phyloP scores from a whole-genome alignment of 768 basidiomycete genomes.

The Ephemerocybe angulata region DNA sequence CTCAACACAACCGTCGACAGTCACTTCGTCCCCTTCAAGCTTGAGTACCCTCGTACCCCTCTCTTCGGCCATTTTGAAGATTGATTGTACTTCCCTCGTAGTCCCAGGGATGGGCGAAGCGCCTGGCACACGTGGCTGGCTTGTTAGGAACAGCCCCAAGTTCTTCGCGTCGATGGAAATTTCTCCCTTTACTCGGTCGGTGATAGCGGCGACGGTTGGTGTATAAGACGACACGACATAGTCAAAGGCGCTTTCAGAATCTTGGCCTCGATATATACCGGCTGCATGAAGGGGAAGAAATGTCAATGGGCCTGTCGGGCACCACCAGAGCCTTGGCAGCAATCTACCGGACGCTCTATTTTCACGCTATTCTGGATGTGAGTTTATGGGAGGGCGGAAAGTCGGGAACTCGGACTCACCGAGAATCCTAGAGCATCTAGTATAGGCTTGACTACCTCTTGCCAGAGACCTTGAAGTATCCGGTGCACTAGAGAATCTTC shows the following conservation, averaged over 20 bases:
- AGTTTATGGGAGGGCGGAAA: neutral
- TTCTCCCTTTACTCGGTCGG: neutral
- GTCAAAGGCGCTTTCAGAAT: neutral
- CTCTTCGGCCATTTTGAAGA: neutral
- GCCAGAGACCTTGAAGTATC: neutral
- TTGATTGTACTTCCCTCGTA: neutral
- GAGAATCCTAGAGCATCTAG: constrained; percentile 7
- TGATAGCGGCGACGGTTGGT: constrained; percentile 1
- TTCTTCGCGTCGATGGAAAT: neutral
- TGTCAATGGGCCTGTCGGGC: constrained; percentile 5
- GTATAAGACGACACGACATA: constrained; percentile 8
- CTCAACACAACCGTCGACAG: constrained; percentile 7
- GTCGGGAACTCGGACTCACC: neutral
- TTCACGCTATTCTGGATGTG: neutral
- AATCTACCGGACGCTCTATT: neutral
- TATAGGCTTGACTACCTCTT: constrained; percentile 5
- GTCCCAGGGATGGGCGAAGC: constrained; percentile 9
- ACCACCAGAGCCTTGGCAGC: constrained; percentile 4
- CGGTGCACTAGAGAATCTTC: neutral
- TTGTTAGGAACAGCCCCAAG: constrained; percentile 6
- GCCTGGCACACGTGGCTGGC: constrained; percentile 3
- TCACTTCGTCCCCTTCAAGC: constrained; percentile 13
- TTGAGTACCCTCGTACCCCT: constrained; percentile 17
- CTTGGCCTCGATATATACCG: neutral
- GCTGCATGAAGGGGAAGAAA: constrained; percentile 7